Evolutionary conservation across 2,329 filamentous ascomycete genomes (phyloP), one percentile per base, ranked within the genome.

Genomic region (Trichophyton schoenleinii): DNA sequence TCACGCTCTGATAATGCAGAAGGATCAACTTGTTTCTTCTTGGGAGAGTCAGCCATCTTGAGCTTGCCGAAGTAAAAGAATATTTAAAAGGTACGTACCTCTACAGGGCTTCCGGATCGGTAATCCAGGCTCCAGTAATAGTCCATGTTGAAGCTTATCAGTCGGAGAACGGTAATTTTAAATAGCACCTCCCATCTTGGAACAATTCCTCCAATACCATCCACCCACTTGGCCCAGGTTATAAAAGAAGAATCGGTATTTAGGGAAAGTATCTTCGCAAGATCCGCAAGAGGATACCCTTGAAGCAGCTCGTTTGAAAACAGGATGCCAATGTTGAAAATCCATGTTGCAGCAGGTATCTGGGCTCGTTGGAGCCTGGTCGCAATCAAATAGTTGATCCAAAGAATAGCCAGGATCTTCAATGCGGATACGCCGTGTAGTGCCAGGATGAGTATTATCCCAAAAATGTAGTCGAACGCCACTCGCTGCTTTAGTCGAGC

Each of bases 21-120:
- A 49, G 89, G 88, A 80, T 97, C 91, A 65, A 96, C 82, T 80
- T 96, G 96, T 89, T 97, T 97, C 92, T 97, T 97, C 91, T 97
- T 94, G 70, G 68, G 62, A 48, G 65, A 67, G 66, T 73, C 63
- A 72, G 73, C 63, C 42, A n/a, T 20, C 15, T 9, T 25, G 22
- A 60, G 25, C 38, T 44, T n/a, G 34, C 11, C 25, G 31, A 13
- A 60, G 65, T 28, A 64, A 58, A 52, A 20, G 25, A 46, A 22
- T 22, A 22, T 22, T 11, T 22, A 49, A 15, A 59, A 44, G 20
- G 4, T 3, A 75, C 83, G 72, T 83, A 97, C 94, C 86, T 97
- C 92, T 48, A 96, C 73, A 7, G 87, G 81, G 68, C 84, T 91
- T 31, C 81, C 76, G 25, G 79, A 78, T 44, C 81, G 77, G 62